Base-by-base conservation (phyloP, 331 rosid species). In the Acacia pycnantha region DNA sequence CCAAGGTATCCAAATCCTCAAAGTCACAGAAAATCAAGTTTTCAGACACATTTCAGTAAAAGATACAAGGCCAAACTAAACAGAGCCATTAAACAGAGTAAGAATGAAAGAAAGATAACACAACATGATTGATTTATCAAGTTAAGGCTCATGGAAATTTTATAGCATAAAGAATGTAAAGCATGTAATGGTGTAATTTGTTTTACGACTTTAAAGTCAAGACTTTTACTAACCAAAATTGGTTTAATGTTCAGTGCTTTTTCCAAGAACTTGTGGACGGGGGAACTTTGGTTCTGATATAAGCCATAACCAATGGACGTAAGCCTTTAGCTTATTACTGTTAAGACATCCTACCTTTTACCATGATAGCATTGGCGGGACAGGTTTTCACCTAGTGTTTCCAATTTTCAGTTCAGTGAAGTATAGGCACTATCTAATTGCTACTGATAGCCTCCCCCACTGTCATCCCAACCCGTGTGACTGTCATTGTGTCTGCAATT, bases 371-470 rank as follows among this genome's bases (percentile, higher is more conserved):
- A 62, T 62, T 27, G 9, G 69, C 2, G 9, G 69, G 21, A 29
- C 41, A 29, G 70, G 11, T 29, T n/a, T 54, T 58, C 16, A n/a
- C 15, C 31, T 2, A 58, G 26, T 58, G 14, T 58, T 58, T 22
- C 65, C 14, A 3, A 4, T 9, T 29, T 14, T 13, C 11, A 64
- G 50, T 24, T 77, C 77, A 19, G 40, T 56, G 37, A 19, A 7
- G 37, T 41, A 50, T 70, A 61, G 64, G 76, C 50, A 41, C 72
- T 69, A 46, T 68, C n/a, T 26, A n/a, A 27, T 75, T 47, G 77
- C 46, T 53, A 71, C 67, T 44, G 70, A 65, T 24, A 77, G 44
- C 64, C 82, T 76, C 76, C 76, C 61, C 79, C 79, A 61, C 48
- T 59, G 41, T 19, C 62, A 64, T 51, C 62, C 62, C 59, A 43